Conservation (phyloP, 176 grass and related monocot genomes). For the Paspalum notatum region DNA sequence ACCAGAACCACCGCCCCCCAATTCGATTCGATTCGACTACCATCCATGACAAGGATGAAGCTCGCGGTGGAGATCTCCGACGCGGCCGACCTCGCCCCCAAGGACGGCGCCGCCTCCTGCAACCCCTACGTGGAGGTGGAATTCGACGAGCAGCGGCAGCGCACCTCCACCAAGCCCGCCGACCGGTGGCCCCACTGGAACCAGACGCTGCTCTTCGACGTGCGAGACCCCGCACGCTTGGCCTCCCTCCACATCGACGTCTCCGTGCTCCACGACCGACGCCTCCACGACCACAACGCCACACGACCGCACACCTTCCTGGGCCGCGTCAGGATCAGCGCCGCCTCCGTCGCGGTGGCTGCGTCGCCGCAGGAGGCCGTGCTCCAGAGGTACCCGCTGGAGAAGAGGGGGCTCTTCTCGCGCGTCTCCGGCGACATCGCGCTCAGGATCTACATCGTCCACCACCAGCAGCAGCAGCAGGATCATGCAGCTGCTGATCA, state of each 20-base stretch:
- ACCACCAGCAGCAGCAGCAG: too few species aligned
- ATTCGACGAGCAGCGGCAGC: conserved; percentile 62
- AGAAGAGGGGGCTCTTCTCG: conserved; percentile 74
- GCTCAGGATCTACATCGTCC: conserved; percentile 47
- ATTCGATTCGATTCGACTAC: too few species aligned
- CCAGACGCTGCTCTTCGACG: conserved; percentile 65
- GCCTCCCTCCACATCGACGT: conserved; percentile 38
- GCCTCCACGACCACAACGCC: conserved; percentile 32
- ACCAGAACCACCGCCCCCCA: too few species aligned
- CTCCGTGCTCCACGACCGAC: conserved; percentile 62
- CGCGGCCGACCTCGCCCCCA: conserved; percentile 61
- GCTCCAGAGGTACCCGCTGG: conserved; percentile 73
- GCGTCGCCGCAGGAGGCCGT: conserved; percentile 33
- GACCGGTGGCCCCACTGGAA: conserved; percentile 65
- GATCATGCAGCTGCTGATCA: background rate
- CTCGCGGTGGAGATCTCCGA: conserved; percentile 73
- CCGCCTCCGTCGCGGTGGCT: conserved; percentile 47
- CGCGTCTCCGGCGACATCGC: conserved; percentile 83
- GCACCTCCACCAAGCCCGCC: conserved; percentile 57
- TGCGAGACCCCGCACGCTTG: conserved; percentile 45
- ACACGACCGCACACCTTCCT: conserved; percentile 52
- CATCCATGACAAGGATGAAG: too few species aligned
- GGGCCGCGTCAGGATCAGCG: conserved; percentile 68
- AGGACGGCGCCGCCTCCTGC: conserved; percentile 59
- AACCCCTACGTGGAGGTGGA: conserved; percentile 72